phyloP scores from a whole-genome alignment of 2,329 filamentous ascomycete genomes.

The Calonectria crousiana region DNA sequence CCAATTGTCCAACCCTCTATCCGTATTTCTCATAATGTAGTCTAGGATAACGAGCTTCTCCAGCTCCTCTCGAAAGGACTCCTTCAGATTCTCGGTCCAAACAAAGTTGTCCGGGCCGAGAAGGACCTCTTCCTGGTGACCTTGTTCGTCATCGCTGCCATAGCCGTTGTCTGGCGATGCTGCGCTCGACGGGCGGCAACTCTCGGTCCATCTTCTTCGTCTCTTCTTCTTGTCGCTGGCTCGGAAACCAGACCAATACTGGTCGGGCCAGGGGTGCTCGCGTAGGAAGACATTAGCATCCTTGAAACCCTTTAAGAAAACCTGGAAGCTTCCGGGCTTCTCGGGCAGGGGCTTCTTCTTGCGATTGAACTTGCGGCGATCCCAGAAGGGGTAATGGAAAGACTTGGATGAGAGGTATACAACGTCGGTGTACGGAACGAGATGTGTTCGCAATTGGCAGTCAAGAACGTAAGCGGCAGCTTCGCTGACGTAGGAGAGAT shows the following conservation, averaged over 20 bases:
- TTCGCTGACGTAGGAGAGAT: slow-evolving; percentile 97
- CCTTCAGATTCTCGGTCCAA: slow-evolving; percentile 91
- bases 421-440: slow-evolving; percentile 97
- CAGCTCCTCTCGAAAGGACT: slow-evolving; percentile 92
- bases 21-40: slow-evolving; percentile 99
- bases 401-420: slow-evolving; percentile 95
- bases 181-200: slow-evolving; percentile 74
- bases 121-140: slow-evolving; percentile 62
- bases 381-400: slow-evolving; percentile 99
- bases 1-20: slow-evolving; percentile 97
- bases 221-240: slow-evolving; percentile 75
- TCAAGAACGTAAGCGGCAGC: slow-evolving; percentile 97
- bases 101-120: slow-evolving; percentile 71
- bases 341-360: slow-evolving; percentile 88
- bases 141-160: slow-evolving; percentile 70
- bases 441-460: slow-evolving; percentile 86
- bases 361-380: slow-evolving; percentile 86
- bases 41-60: slow-evolving; percentile 98
- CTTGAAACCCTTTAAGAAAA: slow-evolving; percentile 96
- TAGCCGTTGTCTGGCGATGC: slow-evolving; percentile 71
- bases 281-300: slow-evolving; percentile 96
- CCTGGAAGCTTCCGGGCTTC: slow-evolving; percentile 96
- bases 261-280: slow-evolving; percentile 97
- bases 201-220: slow-evolving; percentile 77
- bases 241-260: slow-evolving; percentile 79